A percentile compares a stretch with the other conserved stretches of the same genome.
Evolutionary conservation across 2,329 filamentous ascomycete genomes (phyloP).

Genomic region (Colletotrichum gigasporum): DNA sequence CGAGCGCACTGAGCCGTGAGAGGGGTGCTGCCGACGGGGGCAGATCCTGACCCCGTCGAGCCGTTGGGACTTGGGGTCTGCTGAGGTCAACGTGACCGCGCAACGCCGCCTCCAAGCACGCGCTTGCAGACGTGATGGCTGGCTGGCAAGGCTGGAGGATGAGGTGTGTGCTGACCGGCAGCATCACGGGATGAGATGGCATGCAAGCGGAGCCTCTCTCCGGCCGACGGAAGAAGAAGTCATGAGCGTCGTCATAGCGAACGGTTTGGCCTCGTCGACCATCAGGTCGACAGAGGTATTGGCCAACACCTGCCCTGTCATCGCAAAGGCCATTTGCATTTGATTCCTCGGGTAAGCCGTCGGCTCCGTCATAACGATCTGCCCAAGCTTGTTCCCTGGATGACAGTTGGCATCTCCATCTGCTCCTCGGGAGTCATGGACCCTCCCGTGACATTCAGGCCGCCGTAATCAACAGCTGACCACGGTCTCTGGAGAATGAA

Average conservation of each 20-base stretch:
- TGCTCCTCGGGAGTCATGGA: not conserved
- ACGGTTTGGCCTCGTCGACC: not conserved
- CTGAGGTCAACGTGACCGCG: constrained; percentile 11
- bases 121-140: not conserved
- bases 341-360: no score
- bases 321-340: not conserved
- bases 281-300: not conserved
- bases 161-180: constrained; percentile 9
- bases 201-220: not conserved
- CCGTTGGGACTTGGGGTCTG: not conserved
- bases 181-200: not conserved
- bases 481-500: not conserved
- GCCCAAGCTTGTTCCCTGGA: constrained; percentile 8
- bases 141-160: constrained; percentile 2
- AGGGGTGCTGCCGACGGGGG: not conserved
- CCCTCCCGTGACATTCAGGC: not conserved
- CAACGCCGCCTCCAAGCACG: not conserved
- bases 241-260: not conserved
- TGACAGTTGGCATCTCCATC: not conserved
- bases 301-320: not conserved
- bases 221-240: not conserved
- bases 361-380: not conserved
- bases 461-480: not conserved
- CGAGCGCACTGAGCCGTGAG: not conserved
- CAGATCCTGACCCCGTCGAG: constrained; percentile 1